Evolutionary conservation across 2,329 filamentous ascomycete species (phyloP).

Genomic region (Aspergillus sp.): DNA sequence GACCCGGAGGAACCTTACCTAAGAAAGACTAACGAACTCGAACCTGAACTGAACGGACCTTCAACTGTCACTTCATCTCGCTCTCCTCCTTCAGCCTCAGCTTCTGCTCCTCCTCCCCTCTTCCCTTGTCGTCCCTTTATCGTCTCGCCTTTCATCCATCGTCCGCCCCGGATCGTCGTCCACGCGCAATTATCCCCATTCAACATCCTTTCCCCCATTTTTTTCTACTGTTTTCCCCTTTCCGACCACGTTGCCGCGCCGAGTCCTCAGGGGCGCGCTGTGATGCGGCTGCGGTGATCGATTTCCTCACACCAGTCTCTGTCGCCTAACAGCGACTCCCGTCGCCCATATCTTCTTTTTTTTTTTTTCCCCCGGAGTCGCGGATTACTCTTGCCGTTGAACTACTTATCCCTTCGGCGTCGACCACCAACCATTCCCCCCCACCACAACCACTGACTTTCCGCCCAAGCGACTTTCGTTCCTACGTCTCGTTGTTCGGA

Average conservation of each 20-base stretch:
- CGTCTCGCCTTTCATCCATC: background rate
- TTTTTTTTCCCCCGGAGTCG: background rate
- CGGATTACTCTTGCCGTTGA: background rate
- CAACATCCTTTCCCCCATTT: background rate
- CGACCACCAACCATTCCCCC: background rate
- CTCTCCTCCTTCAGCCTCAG: conserved; percentile 11
- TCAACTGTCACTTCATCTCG: conserved; percentile 17
- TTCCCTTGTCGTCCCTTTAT: conserved; percentile 1
- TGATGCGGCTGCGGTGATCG: conserved; percentile 27
- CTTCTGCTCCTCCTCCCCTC: conserved; percentile 8
- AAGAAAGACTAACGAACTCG: conserved; percentile 5
- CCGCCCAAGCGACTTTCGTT: background rate
- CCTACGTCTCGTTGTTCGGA: background rate
- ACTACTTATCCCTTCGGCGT: background rate
- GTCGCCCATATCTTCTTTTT: background rate
- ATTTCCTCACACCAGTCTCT: conserved; percentile 16
- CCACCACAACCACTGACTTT: background rate
- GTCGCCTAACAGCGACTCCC: conserved; percentile 9
- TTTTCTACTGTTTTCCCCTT: background rate
- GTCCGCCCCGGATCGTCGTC: background rate
- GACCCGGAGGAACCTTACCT: conserved; percentile 4
- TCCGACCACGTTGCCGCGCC: conserved; percentile 13
- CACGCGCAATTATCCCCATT: background rate
- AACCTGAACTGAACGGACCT: conserved; percentile 5
- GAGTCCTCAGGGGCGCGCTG: conserved; percentile 24